Conservation (phyloP, 2,329 filamentous ascomycete genomes). For the Curvularia lunata region DNA sequence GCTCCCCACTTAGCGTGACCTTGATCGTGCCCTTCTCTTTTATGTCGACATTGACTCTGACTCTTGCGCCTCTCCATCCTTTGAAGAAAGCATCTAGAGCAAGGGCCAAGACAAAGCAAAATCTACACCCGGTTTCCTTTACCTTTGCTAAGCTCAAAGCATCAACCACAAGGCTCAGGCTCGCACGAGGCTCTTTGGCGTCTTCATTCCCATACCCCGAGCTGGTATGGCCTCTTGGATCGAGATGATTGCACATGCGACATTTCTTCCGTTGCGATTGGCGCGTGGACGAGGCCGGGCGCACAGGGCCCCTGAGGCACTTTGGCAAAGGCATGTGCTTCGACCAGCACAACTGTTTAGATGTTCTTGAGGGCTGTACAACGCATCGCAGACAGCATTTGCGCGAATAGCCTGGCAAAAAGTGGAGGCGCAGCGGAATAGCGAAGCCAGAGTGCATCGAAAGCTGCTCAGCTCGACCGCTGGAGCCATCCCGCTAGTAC, state of each 20-base stretch:
- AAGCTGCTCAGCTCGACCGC: not conserved
- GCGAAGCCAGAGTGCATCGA: not conserved
- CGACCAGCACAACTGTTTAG: slow-evolving; percentile 4
- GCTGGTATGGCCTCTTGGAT: slow-evolving; percentile 36
- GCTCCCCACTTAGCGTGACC: slow-evolving; percentile 31
- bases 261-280: slow-evolving; percentile 35
- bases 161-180: slow-evolving; percentile 37
- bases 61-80: slow-evolving; percentile 32
- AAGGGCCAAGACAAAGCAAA: slow-evolving; percentile 35
- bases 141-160: slow-evolving; percentile 29
- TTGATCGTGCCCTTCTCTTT: slow-evolving; percentile 39
- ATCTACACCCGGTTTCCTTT: slow-evolving; percentile 35
- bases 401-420: not conserved
- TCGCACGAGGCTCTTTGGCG: slow-evolving; percentile 23
- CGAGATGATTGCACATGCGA: slow-evolving; percentile 38
- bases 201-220: slow-evolving; percentile 30
- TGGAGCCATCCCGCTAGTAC: not conserved
- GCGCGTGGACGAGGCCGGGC: slow-evolving; percentile 18
- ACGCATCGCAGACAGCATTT: slow-evolving; percentile 12
- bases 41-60: slow-evolving; percentile 32
- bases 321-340: slow-evolving; percentile 34
- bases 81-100: slow-evolving; percentile 39
- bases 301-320: slow-evolving; percentile 29
- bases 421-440: not conserved
- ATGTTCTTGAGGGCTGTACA: slow-evolving; percentile 1